Evolutionary conservation across 495 filamentous ascomycete genomes (phyloP), one percentile per base, ranked within the genome.

Genomic region (Gamarada debralockiae): DNA sequence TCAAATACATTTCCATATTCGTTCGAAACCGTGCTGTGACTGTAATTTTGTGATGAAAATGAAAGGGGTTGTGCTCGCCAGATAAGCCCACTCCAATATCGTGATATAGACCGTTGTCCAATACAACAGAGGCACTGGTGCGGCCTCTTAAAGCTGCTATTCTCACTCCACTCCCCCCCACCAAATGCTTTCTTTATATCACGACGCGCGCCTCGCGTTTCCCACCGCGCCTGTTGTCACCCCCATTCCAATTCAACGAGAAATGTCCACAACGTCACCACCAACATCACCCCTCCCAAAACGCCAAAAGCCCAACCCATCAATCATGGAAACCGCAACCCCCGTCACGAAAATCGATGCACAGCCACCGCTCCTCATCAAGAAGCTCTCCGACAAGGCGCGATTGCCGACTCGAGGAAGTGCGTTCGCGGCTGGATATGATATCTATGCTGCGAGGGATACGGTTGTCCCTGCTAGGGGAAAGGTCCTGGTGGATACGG

Each of bases 361-460:
- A 4, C 45, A 52, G 7, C 64, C 67, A 27, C 55, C 62, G 22
- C 54, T 64, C 10, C 54, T 61, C 17, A 83, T 98, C 64, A 91
- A 96, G 79, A 90, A 92, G 66, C 83, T 97, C 48, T 82, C 84
- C 14, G 67, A 78, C 17, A 78, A 81, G 24, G 93, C 81, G 8
- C 78, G 74, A 15, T 77, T 89, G 25, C 93, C 93, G 6, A 97
- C 91, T 0, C 80, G 92, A 55, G 92, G 92, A 44, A 92, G 86
- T 59, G 85, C 85, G 29, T 91, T 91, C 61, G 87, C 92, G 0
- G 93, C 93, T 3, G 93, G 93, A 3, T 96, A 97, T 69, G 93
- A 98, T 73, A 59, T 97, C 34, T 97, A 75, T 63, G 84, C 84
- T 43, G 78, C 91, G 3, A 79, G 79, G 59, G 77, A 83, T 39